Base-by-base conservation (phyloP, 345 rosid genomes). In the Turnera subulata region DNA sequence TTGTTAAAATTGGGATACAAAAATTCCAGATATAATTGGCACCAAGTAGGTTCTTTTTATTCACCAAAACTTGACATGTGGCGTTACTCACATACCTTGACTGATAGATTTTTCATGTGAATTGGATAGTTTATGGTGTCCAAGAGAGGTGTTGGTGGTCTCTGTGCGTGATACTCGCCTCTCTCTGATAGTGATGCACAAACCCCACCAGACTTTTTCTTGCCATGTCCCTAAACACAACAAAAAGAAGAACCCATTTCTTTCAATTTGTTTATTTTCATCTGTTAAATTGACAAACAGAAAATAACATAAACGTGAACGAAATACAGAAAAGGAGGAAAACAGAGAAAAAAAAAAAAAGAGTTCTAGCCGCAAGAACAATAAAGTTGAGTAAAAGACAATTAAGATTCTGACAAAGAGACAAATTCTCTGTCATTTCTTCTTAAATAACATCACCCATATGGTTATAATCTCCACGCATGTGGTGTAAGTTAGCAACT, bases 81-180 rank as follows among this genome's bases (percentile, higher is more conserved):
- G 6, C 12, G 1, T n/a, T n/a, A 24, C 17, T 57, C 9, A 7
- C 42, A 59, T 68, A 87, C 96, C 93, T 76, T 84, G 74, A 71
- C 8, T 37, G 98, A 89, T 4, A 92, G 87, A 78, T 89, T 89
- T 62, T 92, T 92, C 98, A 92, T 83, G 65, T 89, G 98, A 73
- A 89, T 83, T 64, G 98, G 98, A 59, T 80, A 86, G 68, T 89
- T 92, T 26, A 92, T 73, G 55, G 98, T 86, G 82, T 92, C 96
- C 72, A 92, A 66, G 43, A 92, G 89, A 66, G 96, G 98, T 6
- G 98, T 92, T 57, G 91, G 83, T 55, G 91, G 96, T 57, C 79
- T 86, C 54, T 75, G 80, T 21, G 98, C 71, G 40, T 84, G 73
- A 62, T 81, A 92, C 43, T 86, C 95, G 48, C 77, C 85, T 21